These are phyloP conservation scores for Phytophthora tentaculata DNA, from an alignment of 352 stramenopile species.

Conservation along the genomic window DNA sequence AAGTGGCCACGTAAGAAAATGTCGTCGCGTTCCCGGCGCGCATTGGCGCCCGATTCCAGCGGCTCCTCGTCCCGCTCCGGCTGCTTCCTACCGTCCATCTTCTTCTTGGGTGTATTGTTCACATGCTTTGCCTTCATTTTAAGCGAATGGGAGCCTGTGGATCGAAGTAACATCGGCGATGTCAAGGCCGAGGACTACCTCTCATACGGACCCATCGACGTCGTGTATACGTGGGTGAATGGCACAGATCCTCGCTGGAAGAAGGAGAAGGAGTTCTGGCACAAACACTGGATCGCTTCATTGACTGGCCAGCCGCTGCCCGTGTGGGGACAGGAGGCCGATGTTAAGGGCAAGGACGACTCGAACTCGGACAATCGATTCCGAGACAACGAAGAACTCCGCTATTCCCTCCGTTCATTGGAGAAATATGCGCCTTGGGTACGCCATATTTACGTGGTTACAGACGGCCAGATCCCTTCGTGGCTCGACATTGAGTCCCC, in stretches of 20 bases:
- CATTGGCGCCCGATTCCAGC: constrained; percentile 2
- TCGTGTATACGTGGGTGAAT: constrained; percentile 98
- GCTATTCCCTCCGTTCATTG: constrained; percentile 92
- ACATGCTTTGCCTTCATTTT: constrained; percentile 19
- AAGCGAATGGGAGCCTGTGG: constrained; percentile 19
- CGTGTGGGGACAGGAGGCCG: constrained; percentile 48
- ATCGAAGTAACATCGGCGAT: constrained; percentile 71
- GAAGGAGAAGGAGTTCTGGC: constrained; percentile 87
- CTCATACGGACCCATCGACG: constrained; percentile 91
- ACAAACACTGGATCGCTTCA: constrained; percentile 88
- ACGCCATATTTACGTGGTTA: constrained; percentile 94
- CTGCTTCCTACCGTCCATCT: constrained; percentile 5
- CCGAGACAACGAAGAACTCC: constrained; percentile 94
- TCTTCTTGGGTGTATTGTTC: constrained; percentile 21
- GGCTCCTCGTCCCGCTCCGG: not conserved
- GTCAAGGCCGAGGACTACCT: constrained; percentile 62
- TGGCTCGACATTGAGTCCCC: constrained; percentile 92
- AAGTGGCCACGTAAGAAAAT: constrained; percentile 20
- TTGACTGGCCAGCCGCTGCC: constrained; percentile 80
- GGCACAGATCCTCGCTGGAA: constrained; percentile 94
- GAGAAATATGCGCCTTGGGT: constrained; percentile 96
- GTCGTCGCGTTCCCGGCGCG: constrained; percentile 26
- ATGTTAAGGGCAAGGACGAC: constrained; percentile 69
- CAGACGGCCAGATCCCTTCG: constrained; percentile 93
- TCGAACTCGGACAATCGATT: constrained; percentile 92